Base-by-base conservation (phyloP, 2,329 filamentous ascomycete species). In the Aspergillus sp. region DNA sequence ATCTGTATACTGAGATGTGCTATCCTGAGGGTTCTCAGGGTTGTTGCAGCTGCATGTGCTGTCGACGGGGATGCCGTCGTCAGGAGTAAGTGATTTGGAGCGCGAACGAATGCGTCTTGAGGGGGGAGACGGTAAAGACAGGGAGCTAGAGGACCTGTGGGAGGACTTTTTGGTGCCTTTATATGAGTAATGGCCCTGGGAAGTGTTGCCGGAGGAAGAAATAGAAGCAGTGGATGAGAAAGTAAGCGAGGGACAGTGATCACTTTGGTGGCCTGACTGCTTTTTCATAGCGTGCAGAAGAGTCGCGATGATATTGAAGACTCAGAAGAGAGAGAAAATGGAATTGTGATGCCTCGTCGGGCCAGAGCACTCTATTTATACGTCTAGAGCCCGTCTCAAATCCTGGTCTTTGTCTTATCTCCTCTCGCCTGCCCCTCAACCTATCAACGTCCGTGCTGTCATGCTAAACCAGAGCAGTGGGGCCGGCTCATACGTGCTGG, bases 81-180 rank as follows among this genome's bases (percentile, higher is more conserved):
- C n/a, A n/a, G 57, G 52, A 6, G 43, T 46, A n/a, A 54, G 52
- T 35, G 57, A 56, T 30, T 56, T 60, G 36, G 58, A 57, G 6
- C 49, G 53, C 29, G 58, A 57, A 7, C 48, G 52, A 32, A 58
- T 57, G 27, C 57, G 41, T 32, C 48, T 45, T 39, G 41, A 45
- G 36, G 42, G 4, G 2, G 12, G 5, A 38, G 35, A 12, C 19
- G 10, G 35, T 6, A 39, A 26, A 5, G 35, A 36, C 28, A 47
- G n/a, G 12, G 29, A 32, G 12, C 44, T 29, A 32, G 43, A 43
- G 10, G 29, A 40, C 32, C 28, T 39, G 47, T 44, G 45, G 34
- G 45, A 38, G 41, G 29, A 48, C 44, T 32, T 47, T 29, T 32
- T 4, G 30, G 38, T 42, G 29, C 30, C 41, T 28, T 46, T 38